A percentile compares a stretch with the other conserved stretches of the same genome.
These are phyloP conservation scores for Neocatenulostroma microsporum DNA, from an alignment of 2,329 filamentous ascomycete genomes.

Conservation along the genomic window DNA sequence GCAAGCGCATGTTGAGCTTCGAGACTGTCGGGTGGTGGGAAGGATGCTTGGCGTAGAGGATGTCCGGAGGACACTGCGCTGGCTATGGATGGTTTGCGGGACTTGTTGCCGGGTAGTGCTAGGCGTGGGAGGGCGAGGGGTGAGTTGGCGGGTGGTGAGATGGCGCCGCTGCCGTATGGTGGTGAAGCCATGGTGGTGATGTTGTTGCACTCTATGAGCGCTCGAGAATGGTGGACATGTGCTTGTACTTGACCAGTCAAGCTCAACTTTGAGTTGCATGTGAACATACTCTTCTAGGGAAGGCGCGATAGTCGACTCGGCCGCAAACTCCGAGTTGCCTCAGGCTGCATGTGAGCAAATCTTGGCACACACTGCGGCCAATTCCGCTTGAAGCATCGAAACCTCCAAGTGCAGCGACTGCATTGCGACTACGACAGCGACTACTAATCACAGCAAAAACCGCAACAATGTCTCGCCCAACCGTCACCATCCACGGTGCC, in stretches of 20 bases:
- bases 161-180: conserved; percentile 12
- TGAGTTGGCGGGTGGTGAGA: conserved; percentile 18
- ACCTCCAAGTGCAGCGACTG: background rate
- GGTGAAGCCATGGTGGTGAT: conserved; percentile 23
- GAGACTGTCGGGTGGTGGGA: conserved; percentile 52
- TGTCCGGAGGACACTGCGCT: conserved; percentile 51
- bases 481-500: conserved; percentile 92
- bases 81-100: conserved; percentile 62
- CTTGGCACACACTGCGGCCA: too few species aligned
- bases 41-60: conserved; percentile 72
- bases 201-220: too few species aligned
- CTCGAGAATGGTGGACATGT: too few species aligned
- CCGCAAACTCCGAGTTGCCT: too few species aligned
- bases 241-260: too few species aligned
- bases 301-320: too few species aligned
- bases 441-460: conserved; percentile 3
- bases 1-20: conserved; percentile 42
- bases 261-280: too few species aligned
- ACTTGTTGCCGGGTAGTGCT: conserved; percentile 47
- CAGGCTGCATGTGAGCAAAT: too few species aligned
- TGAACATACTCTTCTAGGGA: too few species aligned
- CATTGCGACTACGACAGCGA: background rate
- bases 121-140: conserved; percentile 40
- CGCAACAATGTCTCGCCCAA: conserved; percentile 55
- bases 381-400: too few species aligned